Base-by-base conservation (phyloP, 1,284 basidiomycete species). In the Peniophora sp. region DNA sequence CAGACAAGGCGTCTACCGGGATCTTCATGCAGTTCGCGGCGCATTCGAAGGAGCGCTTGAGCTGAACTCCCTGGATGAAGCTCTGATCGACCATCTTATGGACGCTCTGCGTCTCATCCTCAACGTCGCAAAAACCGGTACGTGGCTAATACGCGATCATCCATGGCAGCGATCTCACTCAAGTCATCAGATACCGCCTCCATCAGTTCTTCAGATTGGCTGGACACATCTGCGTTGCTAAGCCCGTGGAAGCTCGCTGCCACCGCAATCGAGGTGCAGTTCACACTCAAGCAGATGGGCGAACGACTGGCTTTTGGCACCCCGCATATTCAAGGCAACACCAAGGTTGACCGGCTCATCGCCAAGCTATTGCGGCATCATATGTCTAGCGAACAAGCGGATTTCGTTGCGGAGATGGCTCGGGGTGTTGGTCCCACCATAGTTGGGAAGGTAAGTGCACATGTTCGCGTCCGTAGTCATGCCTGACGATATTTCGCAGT, bases 171-270 rank as follows among this genome's bases (percentile, higher is more conserved):
- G 8, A 24, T 24, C 2, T 24, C 5, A 32, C 14, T 15, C 10
- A 32, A 34, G 17, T 34, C 15, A n/a, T 15, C 20, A 55, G 37
- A 53, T 24, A 52, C 57, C 58, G 62, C 66, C 15, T 60, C 65
- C 60, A 67, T 77, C n/a, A 77, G 78, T 36, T 66, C 78, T 17
- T 74, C 75, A 22, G 76, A 79, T 44, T 84, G 81, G 74, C 75
- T 79, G 14, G 70, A 77, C 50, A 75, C 83, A 5, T 78, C 78
- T 0, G 79, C 76, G 20, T 69, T 83, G 36, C 71, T 90, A 22
- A 88, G 84, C 54, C 88, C 87, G 0, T 91, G 88, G 86, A 86
- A 86, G 60, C 77, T 90, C 34, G 79, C 83, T 15, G 85, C 84
- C 2, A 88, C 88, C 0, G 81, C 84, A 1, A 81, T 89, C 50